Evolutionary conservation across 345 rosid genomes (phyloP).

Genomic region (Dovyalis caffra): DNA sequence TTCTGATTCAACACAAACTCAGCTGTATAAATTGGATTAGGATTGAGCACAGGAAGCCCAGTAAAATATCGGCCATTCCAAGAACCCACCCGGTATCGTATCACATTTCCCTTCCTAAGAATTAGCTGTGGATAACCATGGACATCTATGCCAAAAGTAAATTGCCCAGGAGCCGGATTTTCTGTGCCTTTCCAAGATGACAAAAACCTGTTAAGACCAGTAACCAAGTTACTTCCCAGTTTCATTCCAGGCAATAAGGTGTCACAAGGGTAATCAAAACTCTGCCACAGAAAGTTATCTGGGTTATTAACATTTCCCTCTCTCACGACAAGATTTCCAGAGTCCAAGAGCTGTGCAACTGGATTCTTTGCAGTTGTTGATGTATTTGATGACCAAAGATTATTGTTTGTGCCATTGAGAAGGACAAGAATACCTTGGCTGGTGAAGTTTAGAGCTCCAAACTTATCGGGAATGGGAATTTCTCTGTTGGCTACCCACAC

Average conservation of each 20-base stretch:
- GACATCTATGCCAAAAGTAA: not conserved
- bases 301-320: not conserved
- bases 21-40: not conserved
- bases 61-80: not conserved
- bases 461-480: not conserved
- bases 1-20: not conserved
- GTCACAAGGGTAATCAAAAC: conserved; percentile 3
- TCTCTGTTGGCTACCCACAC: conserved; percentile 1
- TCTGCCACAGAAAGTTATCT: not conserved
- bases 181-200: not conserved
- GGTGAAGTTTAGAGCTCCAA: not conserved
- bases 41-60: not conserved
- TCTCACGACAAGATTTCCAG: not conserved
- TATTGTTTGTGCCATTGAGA: not conserved
- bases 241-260: not conserved
- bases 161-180: not conserved
- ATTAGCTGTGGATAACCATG: not conserved
- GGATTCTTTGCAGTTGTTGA: not conserved
- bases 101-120: not conserved
- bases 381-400: not conserved
- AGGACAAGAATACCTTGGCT: not conserved
- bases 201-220: not conserved
- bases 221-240: not conserved
- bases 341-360: not conserved
- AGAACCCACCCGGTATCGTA: not conserved